These are phyloP conservation scores for Acer campestre DNA, from an alignment of 345 rosid species.

Conservation along the genomic window DNA sequence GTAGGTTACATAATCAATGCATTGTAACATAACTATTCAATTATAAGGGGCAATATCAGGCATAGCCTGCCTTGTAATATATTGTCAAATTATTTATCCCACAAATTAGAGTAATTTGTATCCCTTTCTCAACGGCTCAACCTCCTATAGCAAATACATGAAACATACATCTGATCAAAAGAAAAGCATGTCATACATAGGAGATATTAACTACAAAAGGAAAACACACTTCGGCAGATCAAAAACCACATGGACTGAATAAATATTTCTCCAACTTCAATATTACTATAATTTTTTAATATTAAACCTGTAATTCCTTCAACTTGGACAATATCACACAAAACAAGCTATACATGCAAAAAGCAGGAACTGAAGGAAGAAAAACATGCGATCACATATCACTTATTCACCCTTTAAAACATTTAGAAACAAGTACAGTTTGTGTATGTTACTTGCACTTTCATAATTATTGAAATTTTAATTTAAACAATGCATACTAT, in stretches of 20 bases:
- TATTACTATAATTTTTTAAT: not conserved
- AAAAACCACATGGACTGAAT: not conserved
- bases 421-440: not conserved
- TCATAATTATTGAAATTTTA: not conserved
- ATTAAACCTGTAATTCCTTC: not conserved
- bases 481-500: not conserved
- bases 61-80: not conserved
- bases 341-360: not conserved
- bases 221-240: not conserved
- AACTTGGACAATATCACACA: not conserved
- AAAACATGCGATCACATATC: not conserved
- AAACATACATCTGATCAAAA: not conserved
- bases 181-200: not conserved
- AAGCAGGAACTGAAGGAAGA: not conserved
- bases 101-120: not conserved
- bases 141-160: not conserved
- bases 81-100: not conserved
- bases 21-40: not conserved
- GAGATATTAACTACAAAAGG: not conserved
- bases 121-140: not conserved
- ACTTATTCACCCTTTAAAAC: slow-evolving; percentile 1
- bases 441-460: not conserved
- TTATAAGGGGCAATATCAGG: slow-evolving; percentile 1
- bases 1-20: not conserved
- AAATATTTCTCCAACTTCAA: not conserved